A percentile compares a stretch with the other conserved stretches of the same genome.
These are phyloP conservation scores for Pyracantha coccinea DNA, from an alignment of 331 rosid species.

Conservation along the genomic window DNA sequence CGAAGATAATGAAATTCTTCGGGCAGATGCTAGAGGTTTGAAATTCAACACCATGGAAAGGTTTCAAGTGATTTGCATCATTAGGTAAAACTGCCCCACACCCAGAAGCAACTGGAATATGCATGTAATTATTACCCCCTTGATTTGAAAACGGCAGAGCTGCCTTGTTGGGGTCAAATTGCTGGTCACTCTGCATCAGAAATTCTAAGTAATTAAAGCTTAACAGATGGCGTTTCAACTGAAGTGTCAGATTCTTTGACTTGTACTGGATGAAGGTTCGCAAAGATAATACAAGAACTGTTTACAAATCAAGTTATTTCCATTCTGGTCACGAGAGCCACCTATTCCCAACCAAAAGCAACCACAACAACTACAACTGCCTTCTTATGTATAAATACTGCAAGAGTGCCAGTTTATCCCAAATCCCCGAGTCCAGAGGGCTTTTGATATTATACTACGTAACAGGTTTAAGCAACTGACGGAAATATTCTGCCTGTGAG, in stretches of 20 bases:
- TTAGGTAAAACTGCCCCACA: slow-evolving; percentile 50
- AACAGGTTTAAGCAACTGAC: slow-evolving; percentile 97
- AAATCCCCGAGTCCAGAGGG: slow-evolving; percentile 29
- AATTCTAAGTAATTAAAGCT: slow-evolving; percentile 20
- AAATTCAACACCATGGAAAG: slow-evolving; percentile 58
- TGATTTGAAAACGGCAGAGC: slow-evolving; percentile 43
- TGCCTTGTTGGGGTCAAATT: slow-evolving; percentile 42
- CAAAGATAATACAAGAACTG: slow-evolving; percentile 35
- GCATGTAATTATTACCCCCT: slow-evolving; percentile 40
- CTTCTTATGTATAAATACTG: slow-evolving; percentile 39
- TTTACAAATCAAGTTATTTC: slow-evolving; percentile 34
- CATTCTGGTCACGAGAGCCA: slow-evolving; percentile 31
- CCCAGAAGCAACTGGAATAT: slow-evolving; percentile 52
- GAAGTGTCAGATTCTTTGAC: slow-evolving; percentile 35
- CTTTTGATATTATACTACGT: slow-evolving; percentile 56
- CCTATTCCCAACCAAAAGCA: slow-evolving; percentile 38
- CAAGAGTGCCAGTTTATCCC: slow-evolving; percentile 30
- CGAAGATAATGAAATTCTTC: slow-evolving; percentile 76
- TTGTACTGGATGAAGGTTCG: slow-evolving; percentile 28
- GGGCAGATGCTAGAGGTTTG: slow-evolving; percentile 86
- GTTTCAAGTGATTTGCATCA: slow-evolving; percentile 13
- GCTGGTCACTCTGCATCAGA: slow-evolving; percentile 61
- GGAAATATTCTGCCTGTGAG: slow-evolving; percentile 88
- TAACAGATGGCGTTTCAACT: slow-evolving; percentile 25
- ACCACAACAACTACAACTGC: slow-evolving; percentile 23